phyloP scores from a whole-genome alignment of 1,139 yeast genomes.

The Pneumocystis wakefieldiae region DNA sequence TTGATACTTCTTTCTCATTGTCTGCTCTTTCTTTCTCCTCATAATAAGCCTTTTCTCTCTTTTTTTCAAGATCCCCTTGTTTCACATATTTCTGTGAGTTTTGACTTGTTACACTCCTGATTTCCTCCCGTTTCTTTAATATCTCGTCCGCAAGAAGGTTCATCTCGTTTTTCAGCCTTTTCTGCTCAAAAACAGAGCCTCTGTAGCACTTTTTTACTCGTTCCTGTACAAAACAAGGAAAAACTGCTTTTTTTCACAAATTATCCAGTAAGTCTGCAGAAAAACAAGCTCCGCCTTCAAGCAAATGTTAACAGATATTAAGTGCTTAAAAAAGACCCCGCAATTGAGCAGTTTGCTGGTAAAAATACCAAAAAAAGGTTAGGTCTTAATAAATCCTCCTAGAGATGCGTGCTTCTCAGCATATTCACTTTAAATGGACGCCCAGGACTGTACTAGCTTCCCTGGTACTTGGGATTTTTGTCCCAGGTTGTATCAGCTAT shows the following conservation, averaged over 20 bases:
- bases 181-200: neutral
- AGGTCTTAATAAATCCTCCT: neutral
- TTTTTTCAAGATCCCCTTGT: slow-evolving; percentile 18
- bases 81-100: slow-evolving; percentile 13
- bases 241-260: too few species aligned
- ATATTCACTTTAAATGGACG: neutral
- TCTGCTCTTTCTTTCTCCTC: slow-evolving; percentile 21
- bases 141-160: slow-evolving; percentile 12
- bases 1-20: slow-evolving; percentile 14
- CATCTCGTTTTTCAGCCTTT: slow-evolving; percentile 1
- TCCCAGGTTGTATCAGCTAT: neutral
- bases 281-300: neutral
- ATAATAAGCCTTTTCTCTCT: slow-evolving; percentile 15
- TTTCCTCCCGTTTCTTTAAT: slow-evolving; percentile 7
- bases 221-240: too few species aligned
- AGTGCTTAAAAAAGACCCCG: neutral
- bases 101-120: slow-evolving; percentile 2
- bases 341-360: neutral
- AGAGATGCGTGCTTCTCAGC: neutral
- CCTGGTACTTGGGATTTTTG: neutral
- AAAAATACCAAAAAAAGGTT: neutral
- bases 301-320: neutral
- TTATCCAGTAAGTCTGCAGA: too few species aligned
- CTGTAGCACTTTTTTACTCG: too few species aligned
- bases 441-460: neutral